Conservation (phyloP, 2,329 filamentous ascomycete species). For the Calonectria multiphialidica region DNA sequence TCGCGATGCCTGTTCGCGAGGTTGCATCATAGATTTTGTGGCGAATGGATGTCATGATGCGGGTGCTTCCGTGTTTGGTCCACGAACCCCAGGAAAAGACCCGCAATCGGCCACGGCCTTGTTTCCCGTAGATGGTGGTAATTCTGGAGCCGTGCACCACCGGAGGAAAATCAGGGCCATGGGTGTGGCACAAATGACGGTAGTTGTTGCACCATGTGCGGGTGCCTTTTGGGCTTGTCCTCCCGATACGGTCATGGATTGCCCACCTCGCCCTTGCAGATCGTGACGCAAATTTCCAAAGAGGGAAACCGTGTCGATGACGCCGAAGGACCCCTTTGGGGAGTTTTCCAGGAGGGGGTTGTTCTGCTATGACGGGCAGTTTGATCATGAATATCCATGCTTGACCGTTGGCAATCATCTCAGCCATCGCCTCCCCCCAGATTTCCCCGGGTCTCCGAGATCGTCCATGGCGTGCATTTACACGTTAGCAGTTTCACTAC, state of each 20-base stretch:
- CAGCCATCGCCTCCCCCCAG: not conserved
- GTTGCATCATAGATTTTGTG: conserved; percentile 34
- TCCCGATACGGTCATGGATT: not conserved
- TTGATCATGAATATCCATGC: not conserved
- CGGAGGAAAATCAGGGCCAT: conserved; percentile 29
- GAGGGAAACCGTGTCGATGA: not conserved
- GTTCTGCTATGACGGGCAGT: not conserved
- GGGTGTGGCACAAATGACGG: conserved; percentile 35
- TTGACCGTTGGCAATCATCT: not conserved
- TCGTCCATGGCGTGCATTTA: not conserved
- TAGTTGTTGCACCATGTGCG: conserved; percentile 15
- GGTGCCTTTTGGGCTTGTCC: not conserved
- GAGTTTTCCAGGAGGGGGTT: not conserved
- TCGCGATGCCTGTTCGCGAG: conserved; percentile 15
- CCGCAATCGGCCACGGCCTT: not conserved
- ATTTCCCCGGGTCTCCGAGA: not conserved
- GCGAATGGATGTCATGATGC: conserved; percentile 13
- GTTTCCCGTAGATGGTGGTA: not conserved
- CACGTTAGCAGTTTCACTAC: not conserved
- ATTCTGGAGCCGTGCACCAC: conserved; percentile 31
- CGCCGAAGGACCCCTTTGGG: not conserved
- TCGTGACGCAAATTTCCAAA: not conserved
- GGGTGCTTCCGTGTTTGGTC: not conserved
- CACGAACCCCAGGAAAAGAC: not conserved
- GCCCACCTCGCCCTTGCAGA: not conserved